These are phyloP conservation scores for Lasiodiplodia sp. DNA, from an alignment of 2,329 filamentous ascomycete genomes.

Conservation along the genomic window DNA sequence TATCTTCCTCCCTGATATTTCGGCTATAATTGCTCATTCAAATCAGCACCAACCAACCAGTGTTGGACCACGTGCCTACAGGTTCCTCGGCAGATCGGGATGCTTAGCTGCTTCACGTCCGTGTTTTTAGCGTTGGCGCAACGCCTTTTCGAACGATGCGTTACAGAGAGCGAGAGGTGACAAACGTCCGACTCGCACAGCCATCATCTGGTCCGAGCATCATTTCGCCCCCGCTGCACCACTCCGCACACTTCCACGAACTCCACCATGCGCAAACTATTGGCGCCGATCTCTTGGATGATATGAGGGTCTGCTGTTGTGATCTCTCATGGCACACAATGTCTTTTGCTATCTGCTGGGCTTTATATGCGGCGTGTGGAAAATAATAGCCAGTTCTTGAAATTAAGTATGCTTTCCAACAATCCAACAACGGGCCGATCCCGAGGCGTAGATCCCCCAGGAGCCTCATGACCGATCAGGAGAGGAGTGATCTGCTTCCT, in stretches of 20 bases:
- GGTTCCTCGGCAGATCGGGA: background rate
- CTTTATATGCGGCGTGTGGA: background rate
- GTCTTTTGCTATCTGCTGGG: background rate
- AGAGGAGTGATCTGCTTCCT: background rate
- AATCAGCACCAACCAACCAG: too few relatives aligned
- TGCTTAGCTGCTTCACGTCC: background rate
- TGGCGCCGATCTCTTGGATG: background rate
- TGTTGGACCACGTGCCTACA: too few relatives aligned
- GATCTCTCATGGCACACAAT: background rate
- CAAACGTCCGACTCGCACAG: conserved; percentile 8
- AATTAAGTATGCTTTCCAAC: background rate
- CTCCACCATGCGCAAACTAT: background rate
- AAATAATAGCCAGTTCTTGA: background rate
- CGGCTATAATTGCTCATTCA: too few relatives aligned
- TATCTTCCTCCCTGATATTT: too few relatives aligned
- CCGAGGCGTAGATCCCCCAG: background rate
- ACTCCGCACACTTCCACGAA: background rate
- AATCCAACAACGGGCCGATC: background rate
- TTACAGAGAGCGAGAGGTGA: conserved; percentile 7
- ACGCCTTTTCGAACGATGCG: background rate
- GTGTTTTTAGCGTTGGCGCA: background rate
- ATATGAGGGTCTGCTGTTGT: background rate
- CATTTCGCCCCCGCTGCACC: background rate
- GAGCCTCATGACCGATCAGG: background rate
- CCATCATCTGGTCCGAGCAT: conserved; percentile 1